phyloP scores from a whole-genome alignment of 2,329 filamentous ascomycete species.

The Epichloe sylvatica region DNA sequence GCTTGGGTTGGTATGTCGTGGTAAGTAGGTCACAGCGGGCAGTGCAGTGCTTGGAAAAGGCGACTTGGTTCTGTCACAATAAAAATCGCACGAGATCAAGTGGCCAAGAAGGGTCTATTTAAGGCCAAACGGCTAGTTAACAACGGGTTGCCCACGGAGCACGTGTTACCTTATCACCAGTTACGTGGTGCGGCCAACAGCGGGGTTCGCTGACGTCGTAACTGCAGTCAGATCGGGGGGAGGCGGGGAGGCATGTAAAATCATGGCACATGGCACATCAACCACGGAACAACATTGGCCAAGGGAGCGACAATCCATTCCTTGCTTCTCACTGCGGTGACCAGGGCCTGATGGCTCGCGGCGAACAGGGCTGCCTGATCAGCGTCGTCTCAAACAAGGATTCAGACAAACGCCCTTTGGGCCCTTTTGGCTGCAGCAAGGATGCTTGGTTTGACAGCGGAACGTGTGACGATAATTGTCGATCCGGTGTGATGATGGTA shows the following conservation, averaged over 20 bases:
- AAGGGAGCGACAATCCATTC: background rate
- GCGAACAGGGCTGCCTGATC: background rate
- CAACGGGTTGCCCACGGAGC: too few relatives aligned
- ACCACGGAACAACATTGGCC: background rate
- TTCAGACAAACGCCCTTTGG: background rate
- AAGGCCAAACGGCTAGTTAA: background rate
- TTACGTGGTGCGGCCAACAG: background rate
- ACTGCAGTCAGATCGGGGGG: background rate
- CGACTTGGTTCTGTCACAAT: too few relatives aligned
- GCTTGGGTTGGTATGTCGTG: background rate
- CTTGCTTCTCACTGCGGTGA: background rate
- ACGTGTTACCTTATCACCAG: too few relatives aligned
- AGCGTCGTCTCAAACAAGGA: background rate
- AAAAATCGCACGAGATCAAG: too few relatives aligned
- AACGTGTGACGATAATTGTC: background rate
- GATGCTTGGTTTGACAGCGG: background rate
- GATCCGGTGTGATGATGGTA: background rate
- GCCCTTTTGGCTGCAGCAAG: background rate
- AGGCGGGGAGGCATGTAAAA: background rate
- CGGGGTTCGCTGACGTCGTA: conserved; percentile 5
- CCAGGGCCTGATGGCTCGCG: background rate
- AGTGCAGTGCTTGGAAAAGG: background rate
- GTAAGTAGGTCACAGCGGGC: background rate
- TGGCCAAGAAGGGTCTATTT: background rate
- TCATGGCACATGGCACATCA: background rate